Evolutionary conservation across 441 rosid genomes (phyloP), one percentile per base, ranked within the genome.

Genomic region (Syzygium malaccense): DNA sequence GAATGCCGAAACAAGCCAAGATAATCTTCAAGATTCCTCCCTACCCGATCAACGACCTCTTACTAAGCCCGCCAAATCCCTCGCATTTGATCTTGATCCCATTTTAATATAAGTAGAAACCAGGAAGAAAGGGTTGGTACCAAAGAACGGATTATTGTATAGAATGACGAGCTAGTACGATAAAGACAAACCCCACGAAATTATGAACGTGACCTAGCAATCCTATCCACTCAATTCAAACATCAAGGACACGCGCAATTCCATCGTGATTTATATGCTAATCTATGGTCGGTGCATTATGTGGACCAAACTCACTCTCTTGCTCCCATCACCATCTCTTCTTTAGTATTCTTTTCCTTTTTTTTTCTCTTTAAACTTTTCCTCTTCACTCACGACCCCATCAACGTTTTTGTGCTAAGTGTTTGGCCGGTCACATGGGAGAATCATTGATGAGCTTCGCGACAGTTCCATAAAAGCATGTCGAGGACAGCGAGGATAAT

Each of bases 381-480:
- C 75, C 86, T 20, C 79, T 32, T 87, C 56, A 19, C 48, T 14
- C 41, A 8, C 45, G 88, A 37, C 66, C 89, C 89, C 86, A 68
- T 88, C 86, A 15, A 86, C 49, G 45, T 85, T 53, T 54, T 86
- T 32, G 18, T 23, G 28, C 33, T 20, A 48, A 45, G 18, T 45
- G 86, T 37, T n/a, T 58, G 83, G 90, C 91, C 62, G 32, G 17
- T 32, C 90, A 88, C 92, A 89, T 91, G 94, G 91, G 91, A 54
- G 91, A 91, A 90, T 92, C 92, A 95, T 93, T 94, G 87, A 92
- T 94, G 90, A 62, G 91, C 91, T 89, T 92, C 95, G 88, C 58
- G 95, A 95, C 95, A 94, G 10, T 91, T 95, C 93, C 88, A 92
- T 75, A 90, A 89, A 93, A 90, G 92, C 85, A 55, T 9, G 90